Conservation (phyloP, 164 flowering plant species). For the Amborella trichopoda region DNA sequence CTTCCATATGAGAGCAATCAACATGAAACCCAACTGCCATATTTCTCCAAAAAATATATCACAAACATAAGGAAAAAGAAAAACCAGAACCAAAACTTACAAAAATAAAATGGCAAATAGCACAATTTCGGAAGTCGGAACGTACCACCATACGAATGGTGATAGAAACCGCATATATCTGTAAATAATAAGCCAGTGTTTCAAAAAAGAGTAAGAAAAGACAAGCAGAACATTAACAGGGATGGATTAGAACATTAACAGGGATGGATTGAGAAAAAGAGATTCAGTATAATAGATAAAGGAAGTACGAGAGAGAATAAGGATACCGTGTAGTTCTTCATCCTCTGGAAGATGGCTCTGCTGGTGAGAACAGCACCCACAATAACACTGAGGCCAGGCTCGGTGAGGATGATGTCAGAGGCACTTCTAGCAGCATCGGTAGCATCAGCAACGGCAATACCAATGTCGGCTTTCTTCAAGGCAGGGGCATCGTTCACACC, state of each 20-base stretch:
- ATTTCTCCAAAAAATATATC: neutral
- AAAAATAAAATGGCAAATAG: neutral
- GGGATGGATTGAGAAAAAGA: too few species aligned
- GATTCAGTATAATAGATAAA: neutral
- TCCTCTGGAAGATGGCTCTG: slow-evolving; percentile 89
- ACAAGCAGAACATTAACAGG: too few species aligned
- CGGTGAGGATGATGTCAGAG: slow-evolving; percentile 78
- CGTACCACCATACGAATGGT: slow-evolving; percentile 64
- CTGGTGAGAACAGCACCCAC: slow-evolving; percentile 79
- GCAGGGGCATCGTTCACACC: slow-evolving; percentile 89
- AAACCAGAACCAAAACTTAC: neutral
- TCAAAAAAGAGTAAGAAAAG: too few species aligned
- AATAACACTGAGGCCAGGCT: slow-evolving; percentile 83
- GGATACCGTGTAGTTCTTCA: slow-evolving; percentile 77
- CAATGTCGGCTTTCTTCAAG: slow-evolving; percentile 78
- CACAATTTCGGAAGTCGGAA: neutral
- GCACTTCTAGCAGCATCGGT: slow-evolving; percentile 90
- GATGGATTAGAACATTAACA: too few species aligned
- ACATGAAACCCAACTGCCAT: slow-evolving; percentile 50
- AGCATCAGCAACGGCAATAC: slow-evolving; percentile 89
- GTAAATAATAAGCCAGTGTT: too few species aligned
- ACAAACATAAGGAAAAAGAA: neutral
- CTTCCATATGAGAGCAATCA: slow-evolving; percentile 71
- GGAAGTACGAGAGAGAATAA: neutral
- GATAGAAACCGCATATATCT: slow-evolving; percentile 83